Conservation (phyloP, 176 grass and related monocot genomes). For the Paspalum vaginatum region DNA sequence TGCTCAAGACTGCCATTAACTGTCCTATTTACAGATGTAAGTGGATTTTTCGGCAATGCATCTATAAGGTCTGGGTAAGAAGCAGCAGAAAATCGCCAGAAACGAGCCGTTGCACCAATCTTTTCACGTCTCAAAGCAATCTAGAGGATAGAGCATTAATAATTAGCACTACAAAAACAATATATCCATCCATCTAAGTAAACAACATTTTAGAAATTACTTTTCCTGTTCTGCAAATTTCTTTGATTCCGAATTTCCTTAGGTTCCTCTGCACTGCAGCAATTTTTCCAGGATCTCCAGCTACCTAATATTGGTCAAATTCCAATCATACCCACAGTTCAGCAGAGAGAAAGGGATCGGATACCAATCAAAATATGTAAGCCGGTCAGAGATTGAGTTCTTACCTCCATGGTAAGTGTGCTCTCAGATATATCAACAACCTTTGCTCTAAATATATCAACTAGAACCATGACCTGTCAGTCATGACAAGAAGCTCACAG, state of each 20-base stretch:
- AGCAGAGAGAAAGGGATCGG: conserved; percentile 17
- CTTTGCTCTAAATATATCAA: conserved; percentile 96
- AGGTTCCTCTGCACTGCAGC: conserved; percentile 76
- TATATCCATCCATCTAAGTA: conserved; percentile 17
- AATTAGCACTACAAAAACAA: conserved; percentile 30
- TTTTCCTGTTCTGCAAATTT: conserved; percentile 96
- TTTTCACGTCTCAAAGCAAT: conserved; percentile 96
- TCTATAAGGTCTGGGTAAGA: conserved; percentile 87
- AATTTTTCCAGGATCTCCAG: conserved; percentile 97
- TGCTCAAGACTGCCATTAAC: conserved; percentile 52
- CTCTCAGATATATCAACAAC: conserved; percentile 92
- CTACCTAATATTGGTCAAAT: conserved; percentile 58
- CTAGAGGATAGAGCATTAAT: conserved; percentile 41
- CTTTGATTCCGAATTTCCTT: conserved; percentile 87
- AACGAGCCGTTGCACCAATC: conserved; percentile 84
- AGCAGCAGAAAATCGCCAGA: conserved; percentile 95
- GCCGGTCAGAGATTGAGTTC: neutral
- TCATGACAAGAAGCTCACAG: conserved; percentile 9
- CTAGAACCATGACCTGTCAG: conserved; percentile 89
- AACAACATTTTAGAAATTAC: conserved; percentile 44
- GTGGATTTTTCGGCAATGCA: conserved; percentile 40
- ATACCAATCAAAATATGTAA: conserved; percentile 16
- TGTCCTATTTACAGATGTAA: conserved; percentile 50
- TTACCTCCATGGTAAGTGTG: conserved; percentile 83
- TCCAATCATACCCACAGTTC: conserved; percentile 27